Evolutionary conservation across 129 eudicot species (phyloP).

Genomic region (Kitagawia praeruptora): DNA sequence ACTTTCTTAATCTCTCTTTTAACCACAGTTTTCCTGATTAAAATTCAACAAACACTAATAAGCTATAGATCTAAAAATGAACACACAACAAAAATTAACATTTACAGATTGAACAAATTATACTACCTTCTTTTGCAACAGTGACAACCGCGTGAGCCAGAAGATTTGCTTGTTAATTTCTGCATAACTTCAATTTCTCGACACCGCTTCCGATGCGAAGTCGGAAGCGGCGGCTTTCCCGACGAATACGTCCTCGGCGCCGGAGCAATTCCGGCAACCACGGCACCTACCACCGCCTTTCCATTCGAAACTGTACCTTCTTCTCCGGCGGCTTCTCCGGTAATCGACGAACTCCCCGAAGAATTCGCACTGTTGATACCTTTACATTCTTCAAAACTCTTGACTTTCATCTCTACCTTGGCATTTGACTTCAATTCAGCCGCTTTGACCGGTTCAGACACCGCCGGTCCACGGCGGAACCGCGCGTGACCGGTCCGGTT

Average conservation of each 20-base stretch:
- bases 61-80: too few species aligned
- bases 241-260: constrained; percentile 42
- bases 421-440: neutral
- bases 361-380: constrained; percentile 33
- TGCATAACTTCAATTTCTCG: neutral
- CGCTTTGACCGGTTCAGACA: neutral
- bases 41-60: neutral
- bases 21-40: constrained; percentile 44
- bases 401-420: neutral
- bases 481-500: constrained; percentile 76
- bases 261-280: constrained; percentile 23
- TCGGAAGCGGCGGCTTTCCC: constrained; percentile 35
- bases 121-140: constrained; percentile 14
- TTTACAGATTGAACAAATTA: neutral
- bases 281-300: constrained; percentile 27
- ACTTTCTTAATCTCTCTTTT: constrained; percentile 38
- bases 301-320: constrained; percentile 69
- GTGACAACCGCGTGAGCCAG: constrained; percentile 6
- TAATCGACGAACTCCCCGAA: constrained; percentile 55
- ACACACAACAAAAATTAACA: neutral
- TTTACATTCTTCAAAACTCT: constrained; percentile 11
- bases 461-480: constrained; percentile 52
- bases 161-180: neutral
- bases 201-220: constrained; percentile 8
- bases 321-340: constrained; percentile 22